Evolutionary conservation across 371 early-diverging fungal genomes (phyloP).

Genomic region (Apophysomyces variabilis): DNA sequence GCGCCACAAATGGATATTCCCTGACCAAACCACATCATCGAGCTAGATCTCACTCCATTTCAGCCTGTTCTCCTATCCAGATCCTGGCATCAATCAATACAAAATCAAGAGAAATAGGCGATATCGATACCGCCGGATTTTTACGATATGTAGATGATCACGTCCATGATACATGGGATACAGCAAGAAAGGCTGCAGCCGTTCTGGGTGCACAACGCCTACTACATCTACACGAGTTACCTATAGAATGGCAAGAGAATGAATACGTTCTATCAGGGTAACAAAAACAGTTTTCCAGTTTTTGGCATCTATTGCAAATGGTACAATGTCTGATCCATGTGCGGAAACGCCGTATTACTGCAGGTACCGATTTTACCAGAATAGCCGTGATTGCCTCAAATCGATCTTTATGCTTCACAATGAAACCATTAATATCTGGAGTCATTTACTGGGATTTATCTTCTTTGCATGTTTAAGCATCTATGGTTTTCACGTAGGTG

Average conservation of each 20-base stretch:
- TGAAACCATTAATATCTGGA: constrained; percentile 77
- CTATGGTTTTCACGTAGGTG: constrained; percentile 56
- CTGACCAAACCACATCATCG: constrained; percentile 21
- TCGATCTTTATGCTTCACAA: constrained; percentile 72
- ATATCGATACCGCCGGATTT: constrained; percentile 36
- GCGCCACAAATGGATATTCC: constrained; percentile 13
- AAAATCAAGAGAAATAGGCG: constrained; percentile 39
- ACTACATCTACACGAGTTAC: constrained; percentile 64
- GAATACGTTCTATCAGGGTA: constrained; percentile 66
- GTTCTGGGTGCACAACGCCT: constrained; percentile 63
- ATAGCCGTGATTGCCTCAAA: constrained; percentile 56
- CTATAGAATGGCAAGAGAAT: constrained; percentile 71
- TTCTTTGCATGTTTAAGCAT: constrained; percentile 58
- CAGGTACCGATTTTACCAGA: constrained; percentile 63
- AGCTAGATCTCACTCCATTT: constrained; percentile 11
- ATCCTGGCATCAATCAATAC: constrained; percentile 45
- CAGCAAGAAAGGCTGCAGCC: constrained; percentile 50
- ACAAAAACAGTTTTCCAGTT: not conserved
- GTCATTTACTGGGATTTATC: constrained; percentile 68
- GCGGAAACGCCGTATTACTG: constrained; percentile 3
- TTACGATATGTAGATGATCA: constrained; percentile 49
- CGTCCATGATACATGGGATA: constrained; percentile 55
- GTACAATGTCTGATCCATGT: constrained; percentile 2
- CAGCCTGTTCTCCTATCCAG: constrained; percentile 20
- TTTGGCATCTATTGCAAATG: not conserved